phyloP scores from a whole-genome alignment of 2,329 filamentous ascomycete genomes.

The Endoconidiophora polonica region DNA sequence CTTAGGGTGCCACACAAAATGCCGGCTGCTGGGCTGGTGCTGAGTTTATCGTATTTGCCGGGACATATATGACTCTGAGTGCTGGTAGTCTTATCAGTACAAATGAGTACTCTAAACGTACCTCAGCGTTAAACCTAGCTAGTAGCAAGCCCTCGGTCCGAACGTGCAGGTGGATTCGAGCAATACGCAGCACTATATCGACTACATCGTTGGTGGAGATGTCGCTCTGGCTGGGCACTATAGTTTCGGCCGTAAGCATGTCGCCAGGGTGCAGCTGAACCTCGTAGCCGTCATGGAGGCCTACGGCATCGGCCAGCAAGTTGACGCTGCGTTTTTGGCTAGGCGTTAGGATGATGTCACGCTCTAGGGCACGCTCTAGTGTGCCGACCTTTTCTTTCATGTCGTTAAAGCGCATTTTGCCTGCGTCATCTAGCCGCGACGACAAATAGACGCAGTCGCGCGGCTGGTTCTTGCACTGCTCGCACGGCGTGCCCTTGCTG shows the following conservation, averaged over 20 bases:
- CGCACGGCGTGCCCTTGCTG: conserved; percentile 56
- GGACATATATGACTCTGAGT: background rate
- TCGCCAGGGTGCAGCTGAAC: conserved; percentile 44
- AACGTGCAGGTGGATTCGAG: conserved; percentile 57
- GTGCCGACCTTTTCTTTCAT: conserved; percentile 66
- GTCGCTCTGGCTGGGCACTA: conserved; percentile 31
- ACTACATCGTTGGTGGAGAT: conserved; percentile 45
- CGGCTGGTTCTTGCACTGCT: conserved; percentile 41
- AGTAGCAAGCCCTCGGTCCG: conserved; percentile 56
- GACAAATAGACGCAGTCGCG: conserved; percentile 47
- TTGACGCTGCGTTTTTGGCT: conserved; percentile 17
- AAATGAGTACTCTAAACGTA: conserved; percentile 20
- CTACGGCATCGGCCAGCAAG: conserved; percentile 31
- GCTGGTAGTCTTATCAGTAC: too few relatives aligned
- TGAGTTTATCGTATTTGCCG: background rate
- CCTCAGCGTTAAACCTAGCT: conserved; percentile 54
- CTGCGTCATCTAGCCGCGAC: conserved; percentile 49
- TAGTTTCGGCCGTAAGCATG: conserved; percentile 32
- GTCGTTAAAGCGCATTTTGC: conserved; percentile 53
- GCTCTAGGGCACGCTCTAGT: conserved; percentile 51
- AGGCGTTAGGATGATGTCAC: conserved; percentile 38
- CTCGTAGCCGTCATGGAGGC: conserved; percentile 43
- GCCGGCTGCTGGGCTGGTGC: background rate
- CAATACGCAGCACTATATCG: conserved; percentile 55
- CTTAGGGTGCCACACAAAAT: background rate